Base-by-base conservation (phyloP, 768 basidiomycete genomes). In the Xerocomus brunneocitrinus region DNA sequence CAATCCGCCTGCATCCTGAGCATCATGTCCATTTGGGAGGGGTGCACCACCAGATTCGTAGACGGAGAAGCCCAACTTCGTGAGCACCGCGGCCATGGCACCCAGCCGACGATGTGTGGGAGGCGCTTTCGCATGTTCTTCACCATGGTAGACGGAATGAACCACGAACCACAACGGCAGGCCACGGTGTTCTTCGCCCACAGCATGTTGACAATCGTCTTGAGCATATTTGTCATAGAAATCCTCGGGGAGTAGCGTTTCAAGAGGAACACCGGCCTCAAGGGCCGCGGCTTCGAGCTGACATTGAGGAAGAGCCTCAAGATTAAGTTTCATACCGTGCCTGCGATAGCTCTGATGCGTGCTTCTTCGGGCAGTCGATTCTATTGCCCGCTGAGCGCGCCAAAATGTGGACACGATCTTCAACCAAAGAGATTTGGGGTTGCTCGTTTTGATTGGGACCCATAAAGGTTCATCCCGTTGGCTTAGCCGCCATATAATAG, bases 221-320 rank as follows among this genome's bases (percentile, higher is more conserved):
- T 28, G 47, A 36, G 50, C 44, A 27, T 63, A 59, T 0, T 53
- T 54, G 25, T 61, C 60, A 38, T 65, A 66, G 36, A 74, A 71
- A 25, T 65, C 66, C 6, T 66, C 64, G 3, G 80, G 80, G 3
- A 83, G 65, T 4, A 87, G 71, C 31, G 72, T 74, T 35, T 74
- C 70, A 1, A 85, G 73, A 1, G 85, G 77, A 0, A 82, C 79
- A 3, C 85, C 85, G 4, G 85, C 83, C 65, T 89, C 88, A 58
- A 83, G 72, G 4, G 85, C 83, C 3, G 85, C 81, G 19, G 74
- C 76, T 54, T 85, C 78, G 12, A 86, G 74, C 65, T 86, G 78
- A 8, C 67, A 67, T 30, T 72, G 72, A 12, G 78, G 73, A 42
- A 91, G 73, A 5, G 76, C 85, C 55, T 80, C 78, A 35, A 87